phyloP scores from a whole-genome alignment of 768 basidiomycete genomes.

The Leccinum broughii region DNA sequence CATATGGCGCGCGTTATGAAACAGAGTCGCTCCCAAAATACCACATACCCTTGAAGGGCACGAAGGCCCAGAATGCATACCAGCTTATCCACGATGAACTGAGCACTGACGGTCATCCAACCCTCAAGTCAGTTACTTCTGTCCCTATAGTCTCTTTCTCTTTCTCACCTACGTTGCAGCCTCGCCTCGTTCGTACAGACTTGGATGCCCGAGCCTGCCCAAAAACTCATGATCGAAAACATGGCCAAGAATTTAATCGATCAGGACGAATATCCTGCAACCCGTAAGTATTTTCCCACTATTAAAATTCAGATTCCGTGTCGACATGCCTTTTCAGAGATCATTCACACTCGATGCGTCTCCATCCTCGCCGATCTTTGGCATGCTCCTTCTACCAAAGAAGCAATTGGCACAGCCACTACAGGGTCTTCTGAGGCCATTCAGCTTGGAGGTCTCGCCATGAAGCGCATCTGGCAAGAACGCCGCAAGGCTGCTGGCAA shows the following conservation, averaged over 20 bases:
- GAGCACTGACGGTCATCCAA: constrained; percentile 52
- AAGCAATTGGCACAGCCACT: constrained; percentile 68
- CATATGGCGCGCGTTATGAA: constrained; percentile 65
- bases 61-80: constrained; percentile 50
- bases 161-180: constrained; percentile 20
- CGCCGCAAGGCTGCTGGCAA: constrained; percentile 66
- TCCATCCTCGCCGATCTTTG: constrained; percentile 67
- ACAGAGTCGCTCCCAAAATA: constrained; percentile 74
- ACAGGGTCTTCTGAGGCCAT: constrained; percentile 74
- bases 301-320: not conserved
- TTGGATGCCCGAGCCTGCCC: constrained; percentile 55
- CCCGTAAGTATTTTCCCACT: constrained; percentile 33
- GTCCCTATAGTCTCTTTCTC: not conserved
- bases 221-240: constrained; percentile 63
- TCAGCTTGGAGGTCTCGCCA: constrained; percentile 68
- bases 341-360: constrained; percentile 47
- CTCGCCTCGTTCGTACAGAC: constrained; percentile 70
- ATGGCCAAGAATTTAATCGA: constrained; percentile 69
- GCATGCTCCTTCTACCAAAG: constrained; percentile 55
- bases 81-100: constrained; percentile 68
- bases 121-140: constrained; percentile 44
- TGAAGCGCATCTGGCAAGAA: constrained; percentile 73
- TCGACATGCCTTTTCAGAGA: constrained; percentile 26
- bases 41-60: constrained; percentile 60
- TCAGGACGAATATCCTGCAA: constrained; percentile 68